Percentiles rank a stretch among this genome's conserved stretches.
These are phyloP conservation scores for Chalaropsis thielavioides DNA, from an alignment of 2,329 filamentous ascomycete species.

Conservation along the genomic window DNA sequence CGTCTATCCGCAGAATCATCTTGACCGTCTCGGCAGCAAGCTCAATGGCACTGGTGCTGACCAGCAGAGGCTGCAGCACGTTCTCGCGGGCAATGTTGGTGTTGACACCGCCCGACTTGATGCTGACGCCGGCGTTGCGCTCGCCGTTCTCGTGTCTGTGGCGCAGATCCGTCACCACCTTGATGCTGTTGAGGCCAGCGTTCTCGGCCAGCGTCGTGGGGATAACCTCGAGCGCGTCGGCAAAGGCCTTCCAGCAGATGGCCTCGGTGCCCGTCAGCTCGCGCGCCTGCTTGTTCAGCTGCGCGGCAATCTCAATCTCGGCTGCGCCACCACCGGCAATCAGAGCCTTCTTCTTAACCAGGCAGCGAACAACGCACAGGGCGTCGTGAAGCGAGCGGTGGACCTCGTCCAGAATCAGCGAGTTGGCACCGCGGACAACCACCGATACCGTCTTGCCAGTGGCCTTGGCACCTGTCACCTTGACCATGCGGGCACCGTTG, in stretches of 20 bases:
- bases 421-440: constrained; percentile 87
- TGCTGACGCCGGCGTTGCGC: constrained; percentile 92
- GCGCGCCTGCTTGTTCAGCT: constrained; percentile 68
- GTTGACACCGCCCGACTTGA: constrained; percentile 95
- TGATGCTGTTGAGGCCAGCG: constrained; percentile 93
- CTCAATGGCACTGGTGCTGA: constrained; percentile 95
- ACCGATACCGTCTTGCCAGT: constrained; percentile 83
- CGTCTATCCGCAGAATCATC: constrained; percentile 63
- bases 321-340: constrained; percentile 93
- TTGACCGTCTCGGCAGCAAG: constrained; percentile 96
- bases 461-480: constrained; percentile 80
- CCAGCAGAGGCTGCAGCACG: constrained; percentile 85
- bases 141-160: constrained; percentile 91
- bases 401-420: constrained; percentile 86
- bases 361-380: constrained; percentile 88
- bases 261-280: constrained; percentile 80
- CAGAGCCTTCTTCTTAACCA: constrained; percentile 99
- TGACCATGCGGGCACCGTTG: constrained; percentile 81
- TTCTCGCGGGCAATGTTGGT: constrained; percentile 94
- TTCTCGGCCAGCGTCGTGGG: constrained; percentile 96
- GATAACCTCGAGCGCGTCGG: constrained; percentile 92
- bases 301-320: constrained; percentile 88
- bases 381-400: constrained; percentile 95
- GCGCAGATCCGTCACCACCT: constrained; percentile 89
- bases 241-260: constrained; percentile 98